Evolutionary conservation across 257 asterid species (phyloP).

Genomic region (Gentiana dahurica): DNA sequence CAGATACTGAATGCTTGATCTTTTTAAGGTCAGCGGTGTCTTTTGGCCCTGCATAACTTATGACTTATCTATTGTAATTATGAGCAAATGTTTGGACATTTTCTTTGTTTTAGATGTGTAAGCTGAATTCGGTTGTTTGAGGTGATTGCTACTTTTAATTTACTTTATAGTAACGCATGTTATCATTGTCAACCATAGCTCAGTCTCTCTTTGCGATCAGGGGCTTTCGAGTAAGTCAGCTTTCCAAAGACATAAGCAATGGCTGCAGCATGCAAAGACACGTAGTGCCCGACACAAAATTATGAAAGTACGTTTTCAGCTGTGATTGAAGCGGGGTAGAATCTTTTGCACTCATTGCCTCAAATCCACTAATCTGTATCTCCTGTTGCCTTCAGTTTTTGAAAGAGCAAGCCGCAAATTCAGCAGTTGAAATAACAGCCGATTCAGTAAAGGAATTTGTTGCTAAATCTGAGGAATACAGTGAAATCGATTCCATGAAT

Average conservation of each 20-base stretch:
- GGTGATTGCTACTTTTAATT: not conserved
- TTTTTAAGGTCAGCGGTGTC: no score
- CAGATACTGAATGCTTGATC: no score
- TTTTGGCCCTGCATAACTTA: no score
- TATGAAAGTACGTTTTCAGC: slow-evolving; percentile 57
- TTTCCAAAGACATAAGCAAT: slow-evolving; percentile 86
- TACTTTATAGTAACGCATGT: not conserved
- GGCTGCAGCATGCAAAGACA: slow-evolving; percentile 92
- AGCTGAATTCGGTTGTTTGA: not conserved
- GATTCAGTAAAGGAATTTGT: slow-evolving; percentile 66
- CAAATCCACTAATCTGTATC: slow-evolving; percentile 10
- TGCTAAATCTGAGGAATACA: slow-evolving; percentile 48
- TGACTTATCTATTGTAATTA: no score
- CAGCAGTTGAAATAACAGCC: slow-evolving; percentile 72
- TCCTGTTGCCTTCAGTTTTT: slow-evolving; percentile 50
- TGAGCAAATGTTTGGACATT: no score
- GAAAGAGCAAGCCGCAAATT: slow-evolving; percentile 83
- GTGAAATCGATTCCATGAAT: slow-evolving; percentile 35
- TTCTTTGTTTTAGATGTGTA: no score
- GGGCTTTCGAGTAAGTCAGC: slow-evolving; percentile 87
- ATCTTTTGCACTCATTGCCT: not conserved
- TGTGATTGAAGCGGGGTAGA: not conserved
- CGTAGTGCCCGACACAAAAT: slow-evolving; percentile 95
- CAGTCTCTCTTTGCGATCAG: slow-evolving; percentile 22
- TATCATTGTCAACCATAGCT: slow-evolving; percentile 2